Evolutionary conservation across 2,329 filamentous ascomycete genomes (phyloP).

Genomic region (Talaromyces sp.): DNA sequence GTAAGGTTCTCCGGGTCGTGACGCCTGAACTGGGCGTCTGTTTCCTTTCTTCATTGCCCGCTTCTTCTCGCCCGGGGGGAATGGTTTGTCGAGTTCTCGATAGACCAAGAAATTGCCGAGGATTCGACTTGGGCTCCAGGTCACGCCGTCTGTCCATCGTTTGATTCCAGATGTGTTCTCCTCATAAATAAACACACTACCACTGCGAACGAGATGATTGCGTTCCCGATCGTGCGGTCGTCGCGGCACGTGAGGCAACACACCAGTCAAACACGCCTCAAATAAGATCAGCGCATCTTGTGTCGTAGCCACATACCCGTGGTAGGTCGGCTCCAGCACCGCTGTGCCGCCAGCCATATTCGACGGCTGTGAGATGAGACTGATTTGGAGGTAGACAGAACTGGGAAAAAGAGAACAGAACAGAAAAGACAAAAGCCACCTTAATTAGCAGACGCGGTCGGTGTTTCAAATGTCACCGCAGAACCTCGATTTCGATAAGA

Average conservation of each 20-base stretch:
- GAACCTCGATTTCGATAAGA: background rate
- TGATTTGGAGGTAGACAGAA: background rate
- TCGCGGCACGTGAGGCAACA: conserved; percentile 72
- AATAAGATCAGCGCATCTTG: conserved; percentile 77
- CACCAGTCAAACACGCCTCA: conserved; percentile 71
- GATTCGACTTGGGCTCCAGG: conserved; percentile 87
- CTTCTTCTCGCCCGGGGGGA: conserved; percentile 82
- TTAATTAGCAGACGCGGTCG: background rate
- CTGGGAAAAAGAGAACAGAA: background rate
- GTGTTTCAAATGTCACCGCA: background rate
- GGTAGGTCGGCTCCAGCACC: conserved; percentile 63
- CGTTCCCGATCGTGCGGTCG: conserved; percentile 85
- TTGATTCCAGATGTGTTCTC: conserved; percentile 89
- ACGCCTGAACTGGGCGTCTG: conserved; percentile 43
- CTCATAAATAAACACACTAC: conserved; percentile 87
- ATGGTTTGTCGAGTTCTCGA: conserved; percentile 74
- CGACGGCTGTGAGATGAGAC: background rate
- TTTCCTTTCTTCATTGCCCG: conserved; percentile 70
- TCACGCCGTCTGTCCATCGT: conserved; percentile 87
- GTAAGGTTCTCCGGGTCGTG: conserved; percentile 55
- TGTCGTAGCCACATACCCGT: conserved; percentile 66
- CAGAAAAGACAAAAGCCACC: conserved; percentile 12
- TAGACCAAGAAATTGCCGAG: conserved; percentile 84
- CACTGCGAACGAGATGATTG: conserved; percentile 72
- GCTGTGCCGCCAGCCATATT: conserved; percentile 46